Evolutionary conservation across 345 rosid genomes (phyloP).

Genomic region (Citrus medica): DNA sequence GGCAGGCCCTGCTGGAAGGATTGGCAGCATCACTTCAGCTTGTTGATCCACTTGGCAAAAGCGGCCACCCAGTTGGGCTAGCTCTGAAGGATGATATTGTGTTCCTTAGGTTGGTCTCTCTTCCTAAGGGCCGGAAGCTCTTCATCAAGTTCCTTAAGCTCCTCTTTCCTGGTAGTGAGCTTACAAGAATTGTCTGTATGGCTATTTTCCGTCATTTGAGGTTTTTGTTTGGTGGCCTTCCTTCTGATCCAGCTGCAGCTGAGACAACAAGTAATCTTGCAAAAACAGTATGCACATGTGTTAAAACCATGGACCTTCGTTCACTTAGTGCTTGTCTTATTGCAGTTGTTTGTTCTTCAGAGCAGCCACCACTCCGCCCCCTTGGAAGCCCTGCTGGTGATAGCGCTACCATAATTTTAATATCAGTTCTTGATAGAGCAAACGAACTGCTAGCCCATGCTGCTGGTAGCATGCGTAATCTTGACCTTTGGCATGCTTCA

Average conservation of each 20-base stretch:
- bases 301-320: conserved; percentile 78
- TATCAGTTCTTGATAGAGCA: conserved; percentile 85
- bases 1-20: conserved; percentile 76
- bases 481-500: conserved; percentile 89
- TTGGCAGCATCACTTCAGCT: conserved; percentile 88
- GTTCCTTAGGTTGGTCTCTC: conserved; percentile 65
- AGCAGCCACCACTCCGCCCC: conserved; percentile 97
- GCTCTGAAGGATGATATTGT: conserved; percentile 76
- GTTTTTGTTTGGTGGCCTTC: conserved; percentile 74
- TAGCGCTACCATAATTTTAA: conserved; percentile 75
- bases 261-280: conserved; percentile 65
- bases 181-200: conserved; percentile 85
- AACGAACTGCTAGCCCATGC: conserved; percentile 56
- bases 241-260: conserved; percentile 58
- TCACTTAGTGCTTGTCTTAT: conserved; percentile 93
- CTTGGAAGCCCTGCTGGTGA: conserved; percentile 86
- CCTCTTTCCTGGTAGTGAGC: conserved; percentile 81
- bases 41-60: conserved; percentile 83
- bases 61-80: conserved; percentile 41
- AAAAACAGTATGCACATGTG: conserved; percentile 57
- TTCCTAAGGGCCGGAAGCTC: conserved; percentile 85
- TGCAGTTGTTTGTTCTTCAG: conserved; percentile 95
- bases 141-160: conserved; percentile 67
- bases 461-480: conserved; percentile 49
- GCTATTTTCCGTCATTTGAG: conserved; percentile 91